phyloP scores from a whole-genome alignment of 2,329 filamentous ascomycete genomes.

The Colletotrichum nymphaeae region DNA sequence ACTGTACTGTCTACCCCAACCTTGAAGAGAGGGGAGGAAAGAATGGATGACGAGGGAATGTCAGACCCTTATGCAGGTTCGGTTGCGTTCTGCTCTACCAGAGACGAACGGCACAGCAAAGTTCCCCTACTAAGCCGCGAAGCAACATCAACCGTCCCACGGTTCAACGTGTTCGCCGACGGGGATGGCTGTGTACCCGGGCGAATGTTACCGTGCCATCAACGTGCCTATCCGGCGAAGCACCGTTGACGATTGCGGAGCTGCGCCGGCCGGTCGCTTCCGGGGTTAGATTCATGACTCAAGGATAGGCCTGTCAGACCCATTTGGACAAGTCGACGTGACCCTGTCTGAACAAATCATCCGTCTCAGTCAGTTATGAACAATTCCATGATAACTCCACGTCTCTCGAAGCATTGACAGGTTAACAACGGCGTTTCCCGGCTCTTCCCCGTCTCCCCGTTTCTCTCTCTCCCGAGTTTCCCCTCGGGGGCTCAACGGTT shows the following conservation, averaged over 20 bases:
- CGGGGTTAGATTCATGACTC: slow-evolving; percentile 24
- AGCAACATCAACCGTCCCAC: background rate
- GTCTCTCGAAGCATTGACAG: background rate
- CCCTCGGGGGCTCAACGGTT: background rate
- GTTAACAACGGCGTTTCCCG: slow-evolving; percentile 3
- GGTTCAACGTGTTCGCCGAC: background rate
- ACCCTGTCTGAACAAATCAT: slow-evolving; percentile 19
- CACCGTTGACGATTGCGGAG: slow-evolving; percentile 14
- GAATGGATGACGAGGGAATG: background rate
- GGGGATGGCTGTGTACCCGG: slow-evolving; percentile 12
- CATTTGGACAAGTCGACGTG: background rate
- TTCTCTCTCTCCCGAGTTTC: background rate
- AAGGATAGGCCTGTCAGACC: background rate
- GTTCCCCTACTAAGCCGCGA: background rate
- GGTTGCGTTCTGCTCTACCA: background rate
- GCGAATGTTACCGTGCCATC: slow-evolving; percentile 23
- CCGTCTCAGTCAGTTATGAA: slow-evolving; percentile 4
- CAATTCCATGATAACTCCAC: slow-evolving; percentile 8
- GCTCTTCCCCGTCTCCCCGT: background rate
- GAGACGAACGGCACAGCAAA: background rate
- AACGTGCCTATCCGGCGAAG: slow-evolving; percentile 1
- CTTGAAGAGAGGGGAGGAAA: background rate
- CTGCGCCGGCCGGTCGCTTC: slow-evolving; percentile 3
- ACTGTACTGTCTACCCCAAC: background rate
- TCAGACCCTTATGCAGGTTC: background rate